phyloP scores from a whole-genome alignment of 345 rosid genomes.

The Sapria himalayana region DNA sequence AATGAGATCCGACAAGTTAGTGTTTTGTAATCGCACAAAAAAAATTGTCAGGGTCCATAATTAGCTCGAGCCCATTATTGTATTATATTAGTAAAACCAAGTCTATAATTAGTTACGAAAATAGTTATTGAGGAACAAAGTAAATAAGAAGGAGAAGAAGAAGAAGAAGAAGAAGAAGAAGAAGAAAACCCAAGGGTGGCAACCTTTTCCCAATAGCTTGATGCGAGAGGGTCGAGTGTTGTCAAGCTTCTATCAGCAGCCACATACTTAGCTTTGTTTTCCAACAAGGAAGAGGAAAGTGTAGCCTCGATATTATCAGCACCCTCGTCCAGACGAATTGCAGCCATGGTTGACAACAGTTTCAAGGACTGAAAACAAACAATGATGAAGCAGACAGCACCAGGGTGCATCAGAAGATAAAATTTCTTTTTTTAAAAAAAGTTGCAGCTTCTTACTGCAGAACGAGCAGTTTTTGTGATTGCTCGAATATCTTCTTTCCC shows the following conservation, averaged over 20 bases:
- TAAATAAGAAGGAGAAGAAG: not conserved
- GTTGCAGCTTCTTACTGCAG: conserved; percentile 29
- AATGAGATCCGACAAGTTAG: no score
- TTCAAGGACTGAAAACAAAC: conserved; percentile 51
- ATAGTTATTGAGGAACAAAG: no score
- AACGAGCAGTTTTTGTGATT: conserved; percentile 78
- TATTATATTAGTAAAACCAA: no score
- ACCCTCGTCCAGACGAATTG: conserved; percentile 54
- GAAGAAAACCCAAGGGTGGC: no score
- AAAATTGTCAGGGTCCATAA: no score
- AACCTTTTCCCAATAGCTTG: conserved; percentile 95
- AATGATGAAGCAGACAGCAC: no score
- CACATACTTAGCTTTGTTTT: conserved; percentile 16
- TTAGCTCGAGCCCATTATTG: no score
- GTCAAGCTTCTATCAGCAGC: conserved; percentile 34
- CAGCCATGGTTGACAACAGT: conserved; percentile 75
- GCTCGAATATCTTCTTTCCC: conserved; percentile 96
- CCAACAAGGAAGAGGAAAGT: conserved; percentile 36
- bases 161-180: not conserved
- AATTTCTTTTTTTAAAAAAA: not conserved
- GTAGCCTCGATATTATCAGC: conserved; percentile 53
- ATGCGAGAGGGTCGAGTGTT: conserved; percentile 57
- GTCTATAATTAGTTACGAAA: no score
- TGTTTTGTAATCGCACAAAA: no score
- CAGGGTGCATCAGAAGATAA: conserved; percentile 3